phyloP scores from a whole-genome alignment of 495 filamentous ascomycete genomes.

The Penicillium robsamsonii region DNA sequence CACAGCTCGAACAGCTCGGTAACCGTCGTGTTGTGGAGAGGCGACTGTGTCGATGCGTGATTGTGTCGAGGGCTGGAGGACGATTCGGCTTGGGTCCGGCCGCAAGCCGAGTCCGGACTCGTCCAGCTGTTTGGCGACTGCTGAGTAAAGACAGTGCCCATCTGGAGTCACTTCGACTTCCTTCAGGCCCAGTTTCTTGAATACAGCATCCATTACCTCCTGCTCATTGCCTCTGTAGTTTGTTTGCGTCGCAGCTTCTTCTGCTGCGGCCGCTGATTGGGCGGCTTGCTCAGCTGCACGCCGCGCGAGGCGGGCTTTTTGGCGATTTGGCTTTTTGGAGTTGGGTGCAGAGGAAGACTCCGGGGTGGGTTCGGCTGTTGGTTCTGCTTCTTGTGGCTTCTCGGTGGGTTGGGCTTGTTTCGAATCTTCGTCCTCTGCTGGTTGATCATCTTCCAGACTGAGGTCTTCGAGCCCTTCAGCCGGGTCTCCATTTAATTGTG shows the following conservation, averaged over 20 bases:
- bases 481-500: slow-evolving; percentile 49
- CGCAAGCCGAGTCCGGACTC: slow-evolving; percentile 43
- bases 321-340: slow-evolving; percentile 77
- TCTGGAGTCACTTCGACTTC: slow-evolving; percentile 85
- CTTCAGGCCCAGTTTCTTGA: slow-evolving; percentile 58
- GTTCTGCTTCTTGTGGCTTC: slow-evolving; percentile 12
- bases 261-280: slow-evolving; percentile 59
- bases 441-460: slow-evolving; percentile 27
- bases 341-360: slow-evolving; percentile 17
- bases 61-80: slow-evolving; percentile 36
- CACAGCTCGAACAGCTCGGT: slow-evolving; percentile 48
- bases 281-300: slow-evolving; percentile 81
- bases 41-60: slow-evolving; percentile 44
- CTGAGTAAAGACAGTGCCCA: slow-evolving; percentile 94
- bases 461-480: slow-evolving; percentile 32
- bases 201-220: slow-evolving; percentile 61
- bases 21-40: slow-evolving; percentile 44
- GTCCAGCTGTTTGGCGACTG: slow-evolving; percentile 79
- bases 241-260: slow-evolving; percentile 71
- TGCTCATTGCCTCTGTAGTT: slow-evolving; percentile 73
- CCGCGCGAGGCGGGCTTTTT: slow-evolving; percentile 86
- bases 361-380: slow-evolving; percentile 6
- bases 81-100: slow-evolving; percentile 44
- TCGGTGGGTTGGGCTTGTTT: slow-evolving; percentile 11
- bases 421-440: slow-evolving; percentile 19